A percentile compares a stretch with the other conserved stretches of the same genome.
Conservation (phyloP, 2,329 filamentous ascomycete genomes). For the Colletotrichum brevisporum region DNA sequence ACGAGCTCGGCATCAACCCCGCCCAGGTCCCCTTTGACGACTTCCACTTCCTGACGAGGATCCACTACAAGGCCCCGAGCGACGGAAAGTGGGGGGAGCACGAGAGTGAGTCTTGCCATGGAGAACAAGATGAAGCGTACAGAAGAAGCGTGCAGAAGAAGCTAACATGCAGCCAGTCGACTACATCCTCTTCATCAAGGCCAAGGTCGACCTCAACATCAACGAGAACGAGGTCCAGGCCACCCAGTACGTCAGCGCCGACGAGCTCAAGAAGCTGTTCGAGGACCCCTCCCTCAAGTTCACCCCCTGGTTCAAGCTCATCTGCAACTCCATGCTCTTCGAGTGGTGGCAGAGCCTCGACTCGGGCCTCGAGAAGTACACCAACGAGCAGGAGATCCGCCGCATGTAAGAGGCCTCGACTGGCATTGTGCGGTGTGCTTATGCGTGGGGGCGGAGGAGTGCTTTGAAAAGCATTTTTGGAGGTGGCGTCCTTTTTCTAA, state of each 20-base stretch:
- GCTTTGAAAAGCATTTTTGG: conserved; percentile 8
- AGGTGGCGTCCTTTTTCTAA: not conserved
- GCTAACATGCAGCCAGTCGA: conserved; percentile 74
- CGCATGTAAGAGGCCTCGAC: conserved; percentile 72
- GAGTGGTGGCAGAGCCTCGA: conserved; percentile 96
- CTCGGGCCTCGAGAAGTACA: conserved; percentile 84
- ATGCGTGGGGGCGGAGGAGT: not conserved
- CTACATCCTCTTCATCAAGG: conserved; percentile 98
- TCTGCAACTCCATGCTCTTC: conserved; percentile 97
- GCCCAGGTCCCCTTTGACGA: conserved; percentile 91
- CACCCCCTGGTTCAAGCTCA: conserved; percentile 99
- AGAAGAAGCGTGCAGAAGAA: no score
- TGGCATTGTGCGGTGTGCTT: not conserved
- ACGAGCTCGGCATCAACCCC: conserved; percentile 92
- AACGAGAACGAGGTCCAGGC: conserved; percentile 93
- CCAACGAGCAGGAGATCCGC: conserved; percentile 87
- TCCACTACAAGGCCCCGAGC: conserved; percentile 98
- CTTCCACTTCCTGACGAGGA: conserved; percentile 94
- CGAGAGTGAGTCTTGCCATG: conserved; percentile 77
- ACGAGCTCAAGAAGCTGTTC: conserved; percentile 89
- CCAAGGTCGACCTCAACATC: conserved; percentile 84
- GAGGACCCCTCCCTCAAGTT: conserved; percentile 85
- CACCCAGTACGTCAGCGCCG: conserved; percentile 85
- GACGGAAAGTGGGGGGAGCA: conserved; percentile 99
- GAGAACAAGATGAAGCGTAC: no score